phyloP scores from a whole-genome alignment of 1,284 basidiomycete genomes.

The Vanrija pseudolonga region DNA sequence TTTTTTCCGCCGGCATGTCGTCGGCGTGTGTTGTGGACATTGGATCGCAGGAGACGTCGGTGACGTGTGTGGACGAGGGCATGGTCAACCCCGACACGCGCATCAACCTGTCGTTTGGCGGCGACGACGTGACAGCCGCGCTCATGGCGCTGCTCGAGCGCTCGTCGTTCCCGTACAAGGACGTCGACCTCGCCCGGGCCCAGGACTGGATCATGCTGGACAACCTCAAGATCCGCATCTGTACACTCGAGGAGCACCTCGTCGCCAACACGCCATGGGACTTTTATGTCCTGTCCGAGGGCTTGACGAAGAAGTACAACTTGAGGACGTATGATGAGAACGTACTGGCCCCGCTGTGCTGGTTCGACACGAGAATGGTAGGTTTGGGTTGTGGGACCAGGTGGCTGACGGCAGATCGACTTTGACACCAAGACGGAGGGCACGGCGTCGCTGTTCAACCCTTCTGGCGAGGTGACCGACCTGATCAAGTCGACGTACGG shows the following conservation, averaged over 20 bases:
- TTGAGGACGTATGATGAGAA: conserved; percentile 93
- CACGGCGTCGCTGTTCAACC: conserved; percentile 28
- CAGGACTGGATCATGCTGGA: conserved; percentile 89
- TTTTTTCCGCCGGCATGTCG: conserved; percentile 91
- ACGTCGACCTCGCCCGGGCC: conserved; percentile 66
- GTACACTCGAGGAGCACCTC: conserved; percentile 80
- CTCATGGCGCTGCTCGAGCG: conserved; percentile 73
- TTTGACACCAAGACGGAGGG: conserved; percentile 67
- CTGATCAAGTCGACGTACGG: conserved; percentile 44
- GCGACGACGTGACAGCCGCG: conserved; percentile 89
- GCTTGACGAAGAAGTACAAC: conserved; percentile 79
- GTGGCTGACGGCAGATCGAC: conserved; percentile 56
- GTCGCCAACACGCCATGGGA: conserved; percentile 85
- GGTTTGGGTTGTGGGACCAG: conserved; percentile 63
- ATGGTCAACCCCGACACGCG: conserved; percentile 83
- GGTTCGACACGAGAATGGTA: conserved; percentile 88
- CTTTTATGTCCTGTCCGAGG: conserved; percentile 75
- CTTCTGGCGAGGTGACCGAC: conserved; percentile 43
- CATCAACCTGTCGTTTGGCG: conserved; percentile 80
- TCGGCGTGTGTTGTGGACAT: conserved; percentile 94
- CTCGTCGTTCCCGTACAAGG: conserved; percentile 83
- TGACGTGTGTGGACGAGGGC: conserved; percentile 95
- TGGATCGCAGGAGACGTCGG: conserved; percentile 76
- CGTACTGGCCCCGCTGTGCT: conserved; percentile 88
- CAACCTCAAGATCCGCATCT: conserved; percentile 74